Conservation (phyloP, 1,284 basidiomycete genomes). For the Phaffia rhodozyma region DNA sequence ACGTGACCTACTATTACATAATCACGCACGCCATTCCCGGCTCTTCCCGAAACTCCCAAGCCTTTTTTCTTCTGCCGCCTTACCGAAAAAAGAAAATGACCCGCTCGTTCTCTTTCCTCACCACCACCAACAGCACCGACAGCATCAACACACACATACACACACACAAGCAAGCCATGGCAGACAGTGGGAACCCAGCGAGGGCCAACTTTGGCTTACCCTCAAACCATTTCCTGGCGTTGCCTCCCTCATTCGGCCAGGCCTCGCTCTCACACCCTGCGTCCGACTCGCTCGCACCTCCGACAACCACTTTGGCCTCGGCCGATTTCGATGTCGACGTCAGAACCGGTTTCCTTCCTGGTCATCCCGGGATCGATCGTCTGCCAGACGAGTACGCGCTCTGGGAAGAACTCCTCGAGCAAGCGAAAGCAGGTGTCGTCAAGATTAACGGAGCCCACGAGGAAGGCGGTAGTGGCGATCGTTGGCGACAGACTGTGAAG, state of each 20-base stretch:
- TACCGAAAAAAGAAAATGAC: too few species aligned
- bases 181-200: too few species aligned
- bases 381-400: conserved; percentile 51
- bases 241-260: conserved; percentile 24
- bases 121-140: too few species aligned
- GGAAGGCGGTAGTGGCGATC: conserved; percentile 39
- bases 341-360: conserved; percentile 82
- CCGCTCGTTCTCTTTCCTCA: too few species aligned
- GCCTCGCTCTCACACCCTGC: conserved; percentile 30
- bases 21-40: too few species aligned
- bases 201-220: conserved; percentile 30
- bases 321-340: conserved; percentile 94
- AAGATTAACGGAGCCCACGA: conserved; percentile 30
- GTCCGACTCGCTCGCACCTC: conserved; percentile 37
- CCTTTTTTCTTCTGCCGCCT: too few species aligned
- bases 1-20: too few species aligned
- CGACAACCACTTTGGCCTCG: conserved; percentile 74
- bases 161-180: too few species aligned
- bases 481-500: conserved; percentile 44
- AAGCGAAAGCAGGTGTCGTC: conserved; percentile 33
- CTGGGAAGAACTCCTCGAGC: conserved; percentile 56
- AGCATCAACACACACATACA: too few species aligned
- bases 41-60: too few species aligned
- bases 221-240: conserved; percentile 52
- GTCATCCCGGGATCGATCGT: conserved; percentile 54